phyloP scores from a whole-genome alignment of 768 basidiomycete genomes.

The Hypholoma sublateritium region DNA sequence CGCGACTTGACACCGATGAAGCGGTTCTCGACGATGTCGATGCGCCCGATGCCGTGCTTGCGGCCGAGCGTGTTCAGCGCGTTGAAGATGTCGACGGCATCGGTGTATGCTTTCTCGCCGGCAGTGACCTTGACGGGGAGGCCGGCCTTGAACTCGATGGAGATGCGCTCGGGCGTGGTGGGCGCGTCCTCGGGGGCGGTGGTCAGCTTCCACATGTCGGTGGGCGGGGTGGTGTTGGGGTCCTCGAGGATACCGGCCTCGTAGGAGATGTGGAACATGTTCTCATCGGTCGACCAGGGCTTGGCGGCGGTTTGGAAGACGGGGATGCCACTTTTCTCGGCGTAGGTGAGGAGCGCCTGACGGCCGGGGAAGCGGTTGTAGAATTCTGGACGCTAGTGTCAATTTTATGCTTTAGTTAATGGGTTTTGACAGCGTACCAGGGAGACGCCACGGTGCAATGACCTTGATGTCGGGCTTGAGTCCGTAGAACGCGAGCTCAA shows the following conservation, averaged over 20 bases:
- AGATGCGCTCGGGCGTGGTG: constrained; percentile 69
- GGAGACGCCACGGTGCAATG: constrained; percentile 96
- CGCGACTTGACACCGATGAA: constrained; percentile 99
- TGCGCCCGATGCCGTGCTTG: constrained; percentile 93
- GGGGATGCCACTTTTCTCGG: constrained; percentile 84
- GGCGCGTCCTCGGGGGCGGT: constrained; percentile 82
- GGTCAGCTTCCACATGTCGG: constrained; percentile 99
- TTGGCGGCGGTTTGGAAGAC: constrained; percentile 94
- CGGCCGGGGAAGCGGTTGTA: constrained; percentile 98
- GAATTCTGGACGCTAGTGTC: constrained; percentile 59
- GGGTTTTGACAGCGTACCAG: constrained; percentile 50
- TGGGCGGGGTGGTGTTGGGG: constrained; percentile 90
- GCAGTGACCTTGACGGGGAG: constrained; percentile 72
- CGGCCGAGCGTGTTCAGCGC: constrained; percentile 88
- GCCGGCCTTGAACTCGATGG: constrained; percentile 85
- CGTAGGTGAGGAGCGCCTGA: constrained; percentile 88
- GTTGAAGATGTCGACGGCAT: constrained; percentile 92
- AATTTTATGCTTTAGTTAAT: not conserved
- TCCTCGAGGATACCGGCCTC: constrained; percentile 99
- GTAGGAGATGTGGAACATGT: constrained; percentile 99
- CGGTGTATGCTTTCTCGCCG: constrained; percentile 68
- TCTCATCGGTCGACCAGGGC: constrained; percentile 99
- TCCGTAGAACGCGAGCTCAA: constrained; percentile 98
- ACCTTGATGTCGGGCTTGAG: constrained; percentile 99
- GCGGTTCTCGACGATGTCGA: constrained; percentile 99